Evolutionary conservation across 495 filamentous ascomycete species (phyloP).

Genomic region (Pseudevernia furfuracea): DNA sequence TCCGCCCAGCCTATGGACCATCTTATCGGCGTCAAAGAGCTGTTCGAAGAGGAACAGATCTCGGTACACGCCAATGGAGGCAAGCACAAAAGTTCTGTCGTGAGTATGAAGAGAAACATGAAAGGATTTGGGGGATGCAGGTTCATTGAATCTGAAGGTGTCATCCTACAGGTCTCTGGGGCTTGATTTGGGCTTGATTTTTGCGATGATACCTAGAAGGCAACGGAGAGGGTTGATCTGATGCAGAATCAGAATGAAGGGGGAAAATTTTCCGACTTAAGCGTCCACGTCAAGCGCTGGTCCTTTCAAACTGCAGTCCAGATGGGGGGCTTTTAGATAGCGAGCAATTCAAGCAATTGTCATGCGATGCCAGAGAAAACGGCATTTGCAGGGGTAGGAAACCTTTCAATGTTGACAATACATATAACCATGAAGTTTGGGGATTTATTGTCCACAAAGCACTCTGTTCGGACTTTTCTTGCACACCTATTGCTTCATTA

Average conservation of each 20-base stretch:
- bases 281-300: background rate
- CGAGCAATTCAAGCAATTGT: background rate
- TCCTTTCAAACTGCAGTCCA: background rate
- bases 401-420: background rate
- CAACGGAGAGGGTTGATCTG: background rate
- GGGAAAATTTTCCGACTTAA: background rate
- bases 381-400: background rate
- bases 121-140: slow-evolving; percentile 20
- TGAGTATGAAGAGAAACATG: slow-evolving; percentile 10
- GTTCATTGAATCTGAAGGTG: slow-evolving; percentile 22
- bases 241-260: background rate
- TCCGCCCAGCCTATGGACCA: slow-evolving; percentile 13
- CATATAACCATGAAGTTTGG: background rate
- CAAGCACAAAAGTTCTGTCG: slow-evolving; percentile 7
- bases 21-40: slow-evolving; percentile 15
- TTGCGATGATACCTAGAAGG: slow-evolving; percentile 16
- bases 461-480: too few species aligned
- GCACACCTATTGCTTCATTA: too few species aligned
- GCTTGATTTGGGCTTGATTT: slow-evolving; percentile 1
- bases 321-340: background rate
- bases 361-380: too few species aligned
- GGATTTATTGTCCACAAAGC: background rate
- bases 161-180: slow-evolving; percentile 20
- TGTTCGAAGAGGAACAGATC: slow-evolving; percentile 16
- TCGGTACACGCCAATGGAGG: slow-evolving; percentile 23